A percentile compares a stretch with the other conserved stretches of the same genome.
phyloP scores from a whole-genome alignment of 1,284 basidiomycete species.

The Cutaneotrichosporon daszewskae region DNA sequence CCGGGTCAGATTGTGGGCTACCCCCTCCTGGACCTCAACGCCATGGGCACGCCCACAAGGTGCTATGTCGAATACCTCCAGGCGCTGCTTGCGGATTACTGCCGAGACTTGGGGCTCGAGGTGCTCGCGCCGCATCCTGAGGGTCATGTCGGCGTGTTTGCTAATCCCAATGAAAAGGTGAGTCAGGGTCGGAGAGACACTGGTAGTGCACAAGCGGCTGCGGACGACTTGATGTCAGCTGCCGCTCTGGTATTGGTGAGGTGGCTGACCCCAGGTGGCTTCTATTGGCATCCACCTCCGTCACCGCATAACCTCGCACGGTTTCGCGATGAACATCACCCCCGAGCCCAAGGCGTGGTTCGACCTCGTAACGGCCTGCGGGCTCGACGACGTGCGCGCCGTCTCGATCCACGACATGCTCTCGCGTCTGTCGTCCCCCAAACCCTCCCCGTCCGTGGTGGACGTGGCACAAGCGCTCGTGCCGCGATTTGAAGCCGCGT shows the following conservation, averaged over 20 bases:
- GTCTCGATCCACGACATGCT: constrained; percentile 41
- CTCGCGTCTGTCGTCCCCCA: constrained; percentile 2
- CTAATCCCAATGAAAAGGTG: constrained; percentile 43
- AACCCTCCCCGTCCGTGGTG: constrained; percentile 15
- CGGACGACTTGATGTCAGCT: neutral
- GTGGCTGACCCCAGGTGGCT: constrained; percentile 65
- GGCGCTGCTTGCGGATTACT: constrained; percentile 41
- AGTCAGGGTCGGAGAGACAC: constrained; percentile 1
- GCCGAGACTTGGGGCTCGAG: constrained; percentile 21
- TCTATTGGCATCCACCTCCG: constrained; percentile 96
- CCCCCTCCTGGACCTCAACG: constrained; percentile 75
- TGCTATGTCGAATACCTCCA: constrained; percentile 52
- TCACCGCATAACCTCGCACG: constrained; percentile 88
- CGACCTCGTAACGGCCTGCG: constrained; percentile 82
- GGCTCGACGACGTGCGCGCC: constrained; percentile 76
- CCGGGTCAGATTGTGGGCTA: constrained; percentile 97
- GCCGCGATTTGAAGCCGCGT: constrained; percentile 36
- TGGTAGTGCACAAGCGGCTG: neutral
- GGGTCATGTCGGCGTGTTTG: constrained; percentile 48
- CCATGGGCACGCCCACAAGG: constrained; percentile 51
- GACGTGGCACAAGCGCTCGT: constrained; percentile 29
- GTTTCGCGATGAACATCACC: constrained; percentile 90
- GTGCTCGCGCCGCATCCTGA: constrained; percentile 48
- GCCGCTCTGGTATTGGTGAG: neutral
- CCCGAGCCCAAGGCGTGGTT: constrained; percentile 77